Percentiles rank a stretch among this genome's conserved stretches.
Conservation (phyloP, 805 yeast species). For the Isabelozyma rhagii region DNA sequence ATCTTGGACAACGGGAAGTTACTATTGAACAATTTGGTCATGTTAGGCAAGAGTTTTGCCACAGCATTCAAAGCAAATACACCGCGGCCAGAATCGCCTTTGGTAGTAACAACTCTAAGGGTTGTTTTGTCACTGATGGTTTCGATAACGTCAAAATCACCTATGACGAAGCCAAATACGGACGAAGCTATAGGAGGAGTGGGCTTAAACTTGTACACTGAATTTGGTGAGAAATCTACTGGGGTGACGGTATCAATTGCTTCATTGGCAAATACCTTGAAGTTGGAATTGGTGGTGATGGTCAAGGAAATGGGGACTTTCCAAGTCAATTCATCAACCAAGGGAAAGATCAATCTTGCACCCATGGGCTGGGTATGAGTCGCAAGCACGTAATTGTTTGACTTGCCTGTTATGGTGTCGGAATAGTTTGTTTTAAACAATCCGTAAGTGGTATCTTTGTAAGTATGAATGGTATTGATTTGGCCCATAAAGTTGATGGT, state of each 20-base stretch:
- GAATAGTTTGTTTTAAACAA: slow-evolving; percentile 65
- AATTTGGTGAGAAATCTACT: slow-evolving; percentile 18
- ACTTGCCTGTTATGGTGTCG: slow-evolving; percentile 45
- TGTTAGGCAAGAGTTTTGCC: slow-evolving; percentile 43
- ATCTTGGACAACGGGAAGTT: slow-evolving; percentile 60
- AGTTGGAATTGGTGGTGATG: slow-evolving; percentile 42
- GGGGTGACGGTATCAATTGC: slow-evolving; percentile 20
- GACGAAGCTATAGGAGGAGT: slow-evolving; percentile 64
- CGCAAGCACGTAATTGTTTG: slow-evolving; percentile 54
- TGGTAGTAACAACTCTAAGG: slow-evolving; percentile 52
- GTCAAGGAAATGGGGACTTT: slow-evolving; percentile 52
- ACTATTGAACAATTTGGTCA: slow-evolving; percentile 43
- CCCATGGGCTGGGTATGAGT: slow-evolving; percentile 73
- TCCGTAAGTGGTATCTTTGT: slow-evolving; percentile 58
- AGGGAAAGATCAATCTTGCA: slow-evolving; percentile 63
- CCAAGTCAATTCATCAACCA: slow-evolving; percentile 60
- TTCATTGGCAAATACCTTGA: slow-evolving; percentile 53
- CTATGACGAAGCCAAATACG: slow-evolving; percentile 64
- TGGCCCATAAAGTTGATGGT: slow-evolving; percentile 48
- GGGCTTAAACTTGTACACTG: slow-evolving; percentile 40
- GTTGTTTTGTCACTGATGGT: background rate
- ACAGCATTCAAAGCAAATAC: slow-evolving; percentile 50
- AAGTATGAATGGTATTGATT: slow-evolving; percentile 48
- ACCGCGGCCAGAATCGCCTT: slow-evolving; percentile 48
- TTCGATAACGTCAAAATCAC: slow-evolving; percentile 48